Base-by-base conservation (phyloP, 1,284 basidiomycete genomes). In the Apiotrichum sp. region DNA sequence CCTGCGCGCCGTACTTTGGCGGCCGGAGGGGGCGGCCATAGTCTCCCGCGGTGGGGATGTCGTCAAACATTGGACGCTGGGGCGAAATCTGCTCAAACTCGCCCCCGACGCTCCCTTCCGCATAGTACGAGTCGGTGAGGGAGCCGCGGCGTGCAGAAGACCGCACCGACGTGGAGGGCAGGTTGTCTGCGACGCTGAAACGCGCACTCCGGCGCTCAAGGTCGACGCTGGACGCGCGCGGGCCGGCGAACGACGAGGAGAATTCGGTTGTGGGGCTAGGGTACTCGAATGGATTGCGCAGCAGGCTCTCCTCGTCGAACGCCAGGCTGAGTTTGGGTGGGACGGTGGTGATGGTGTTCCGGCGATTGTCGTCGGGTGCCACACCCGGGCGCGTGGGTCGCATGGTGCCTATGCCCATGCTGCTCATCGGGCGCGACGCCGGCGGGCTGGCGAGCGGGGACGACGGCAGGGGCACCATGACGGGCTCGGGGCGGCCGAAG, bases 171-270 rank as follows among this genome's bases (percentile, higher is more conserved):
- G 36, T 14, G 40, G 44, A 10, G 16, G n/a, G 33, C 32, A 6
- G 40, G n/a, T 42, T 41, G n/a, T 14, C 16, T 1, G 29, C 14
- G 7, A 41, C 29, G 45, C 44, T 53, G 16, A n/a, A 10, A 11
- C 43, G 34, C 22, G 34, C 29, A 39, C 29, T 41, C 32, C 36
- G n/a, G 11, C 2, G 8, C 5, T 50, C 54, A 11, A 55, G 35
- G 34, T 48, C 47, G 42, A 47, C 43, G 29, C 43, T 31, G 46
- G 16, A 63, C 50, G 50, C 40, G 6, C 55, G 49, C 51, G 72
- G 72, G 0, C 73, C 73, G 53, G 74, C 72, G 58, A 74, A 75
- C 1, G 70, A 54, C 0, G 70, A 71, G 2, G 68, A 65, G 29
- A 68, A 44, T 32, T 65, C 64, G 3, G 65, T 59, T 0, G 68